Evolutionary conservation across 345 rosid genomes (phyloP).

Genomic region (Microcos paniculata): DNA sequence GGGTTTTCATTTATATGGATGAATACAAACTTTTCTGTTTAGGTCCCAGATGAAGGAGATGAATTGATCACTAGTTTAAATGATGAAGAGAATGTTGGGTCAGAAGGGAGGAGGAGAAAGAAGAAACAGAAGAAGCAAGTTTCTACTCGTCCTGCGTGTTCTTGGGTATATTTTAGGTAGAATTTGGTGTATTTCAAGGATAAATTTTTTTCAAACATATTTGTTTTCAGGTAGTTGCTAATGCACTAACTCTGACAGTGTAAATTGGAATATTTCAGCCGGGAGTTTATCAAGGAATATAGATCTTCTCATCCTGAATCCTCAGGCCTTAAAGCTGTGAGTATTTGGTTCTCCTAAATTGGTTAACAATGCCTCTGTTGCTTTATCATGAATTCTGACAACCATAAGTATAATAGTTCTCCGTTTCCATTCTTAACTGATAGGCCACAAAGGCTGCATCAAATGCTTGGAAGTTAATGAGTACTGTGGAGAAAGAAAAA

Average conservation of each 20-base stretch:
- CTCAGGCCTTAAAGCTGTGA: constrained; percentile 50
- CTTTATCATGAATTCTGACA: not conserved
- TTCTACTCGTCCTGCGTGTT: constrained; percentile 46
- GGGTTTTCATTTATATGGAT: constrained; percentile 1
- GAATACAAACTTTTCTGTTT: not conserved
- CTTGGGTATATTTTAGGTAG: constrained; percentile 54
- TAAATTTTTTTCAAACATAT: not conserved
- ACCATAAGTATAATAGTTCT: not conserved
- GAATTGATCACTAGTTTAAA: constrained; percentile 16
- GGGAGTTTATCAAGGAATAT: constrained; percentile 48
- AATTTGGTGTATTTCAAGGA: not conserved
- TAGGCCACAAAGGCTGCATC: constrained; percentile 57
- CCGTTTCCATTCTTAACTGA: constrained; percentile 7
- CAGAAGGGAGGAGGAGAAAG: constrained; percentile 35
- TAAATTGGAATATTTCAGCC: constrained; percentile 29
- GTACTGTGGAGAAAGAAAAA: constrained; percentile 42
- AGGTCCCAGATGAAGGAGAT: constrained; percentile 43
- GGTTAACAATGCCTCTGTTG: constrained; percentile 6
- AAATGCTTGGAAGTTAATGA: constrained; percentile 50
- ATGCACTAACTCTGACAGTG: constrained; percentile 9
- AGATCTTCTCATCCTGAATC: constrained; percentile 51
- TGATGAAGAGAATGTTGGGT: constrained; percentile 23
- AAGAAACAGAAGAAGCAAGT: constrained; percentile 36
- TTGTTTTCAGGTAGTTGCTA: not conserved
- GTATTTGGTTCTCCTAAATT: constrained; percentile 14